Evolutionary conservation across 1,139 yeast genomes (phyloP).

Genomic region (Sugiyamaella japonica): DNA sequence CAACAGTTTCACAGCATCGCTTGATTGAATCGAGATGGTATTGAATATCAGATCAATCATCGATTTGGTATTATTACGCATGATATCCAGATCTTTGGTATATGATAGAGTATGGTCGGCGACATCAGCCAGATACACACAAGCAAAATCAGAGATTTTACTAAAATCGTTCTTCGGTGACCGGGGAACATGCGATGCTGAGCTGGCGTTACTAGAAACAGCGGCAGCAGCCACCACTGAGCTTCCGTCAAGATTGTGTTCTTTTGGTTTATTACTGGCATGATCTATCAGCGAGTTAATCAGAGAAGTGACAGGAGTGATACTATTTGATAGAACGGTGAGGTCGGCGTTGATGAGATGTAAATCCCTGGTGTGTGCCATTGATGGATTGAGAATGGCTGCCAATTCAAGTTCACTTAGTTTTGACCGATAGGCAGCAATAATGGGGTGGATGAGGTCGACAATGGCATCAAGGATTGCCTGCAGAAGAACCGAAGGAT

Average conservation of each 20-base stretch:
- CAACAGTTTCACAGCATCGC: slow-evolving; percentile 52
- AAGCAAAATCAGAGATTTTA: slow-evolving; percentile 43
- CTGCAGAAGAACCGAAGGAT: slow-evolving; percentile 52
- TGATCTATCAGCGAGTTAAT: slow-evolving; percentile 46
- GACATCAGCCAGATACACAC: slow-evolving; percentile 52
- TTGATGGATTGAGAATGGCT: slow-evolving; percentile 50
- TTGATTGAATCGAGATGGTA: slow-evolving; percentile 53
- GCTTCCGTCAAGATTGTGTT: neutral
- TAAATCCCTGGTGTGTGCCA: slow-evolving; percentile 51
- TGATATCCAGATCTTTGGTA: slow-evolving; percentile 52
- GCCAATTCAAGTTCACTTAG: slow-evolving; percentile 52
- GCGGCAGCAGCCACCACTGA: neutral
- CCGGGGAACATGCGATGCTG: neutral
- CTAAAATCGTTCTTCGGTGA: slow-evolving; percentile 1
- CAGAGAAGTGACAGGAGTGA: slow-evolving; percentile 49
- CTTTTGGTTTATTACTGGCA: slow-evolving; percentile 4
- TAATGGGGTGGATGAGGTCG: slow-evolving; percentile 59
- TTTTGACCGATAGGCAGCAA: slow-evolving; percentile 55
- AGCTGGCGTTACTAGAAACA: neutral
- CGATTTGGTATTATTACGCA: slow-evolving; percentile 52
- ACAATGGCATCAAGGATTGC: slow-evolving; percentile 56
- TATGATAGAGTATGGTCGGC: slow-evolving; percentile 53
- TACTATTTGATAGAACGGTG: slow-evolving; percentile 46
- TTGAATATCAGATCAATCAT: slow-evolving; percentile 53
- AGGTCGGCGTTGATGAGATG: slow-evolving; percentile 55